Base-by-base conservation (phyloP, 305 asterid genomes). In the Andrographis paniculata region DNA sequence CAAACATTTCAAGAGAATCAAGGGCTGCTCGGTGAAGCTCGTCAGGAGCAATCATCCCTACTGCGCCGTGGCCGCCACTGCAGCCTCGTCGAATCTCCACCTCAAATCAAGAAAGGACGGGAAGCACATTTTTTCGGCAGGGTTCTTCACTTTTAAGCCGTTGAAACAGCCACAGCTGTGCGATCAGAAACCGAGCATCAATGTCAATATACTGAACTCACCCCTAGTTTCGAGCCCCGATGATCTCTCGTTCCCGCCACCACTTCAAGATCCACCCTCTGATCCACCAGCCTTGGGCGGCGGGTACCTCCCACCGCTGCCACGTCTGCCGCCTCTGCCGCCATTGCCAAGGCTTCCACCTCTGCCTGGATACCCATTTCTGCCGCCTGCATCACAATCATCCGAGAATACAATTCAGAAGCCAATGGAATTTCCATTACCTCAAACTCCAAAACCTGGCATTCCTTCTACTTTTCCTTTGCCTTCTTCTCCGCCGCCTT, bases 121-220 rank as follows among this genome's bases (percentile, higher is more conserved):
- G 19, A 65, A 65, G 1, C 94, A 71, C 50, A 65, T 89, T 54
- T 85, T 79, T 63, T 85, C 95, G 1, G 94, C 98, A 1, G 98
- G 98, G 13, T 77, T 78, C 42, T 80, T 89, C 82, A 72, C 98
- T 20, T 85, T 89, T 75, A 78, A 73, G 64, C 95, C 97, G 17
- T 64, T 81, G 30, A 69, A 73, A 36, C 87, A 75, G 45, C 94
- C 95, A 3, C 61, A 71, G 31, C 45, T 74, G 1, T 89, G 95
- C 52, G 65, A 67, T 57, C 82, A 74, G 55, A 85, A 79, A 58
- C 78, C 73, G 54, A 65, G 43, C 20, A 59, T 60, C 45, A 53
- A 35, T 15, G 52, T 9, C n/a, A 33, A 7, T n/a, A 33, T 0
- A 13, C 17, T 15, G 33, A 17, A 14, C 68, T 6, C 28, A 6